Evolutionary conservation across 257 asterid genomes (phyloP).

Genomic region (Nicotiana noctiflora): DNA sequence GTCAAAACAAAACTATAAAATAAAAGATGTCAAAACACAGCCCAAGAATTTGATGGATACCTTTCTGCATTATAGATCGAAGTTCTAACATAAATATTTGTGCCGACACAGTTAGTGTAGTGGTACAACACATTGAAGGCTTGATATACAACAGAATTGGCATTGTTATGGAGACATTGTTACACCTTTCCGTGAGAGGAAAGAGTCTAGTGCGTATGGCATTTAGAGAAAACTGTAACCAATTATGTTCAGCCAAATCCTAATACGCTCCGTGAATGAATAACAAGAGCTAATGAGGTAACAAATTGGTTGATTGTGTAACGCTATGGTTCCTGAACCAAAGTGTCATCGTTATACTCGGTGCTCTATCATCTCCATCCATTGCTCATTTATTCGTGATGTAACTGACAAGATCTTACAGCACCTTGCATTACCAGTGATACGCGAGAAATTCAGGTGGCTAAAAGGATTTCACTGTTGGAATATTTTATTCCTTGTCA

Average conservation of each 20-base stretch:
- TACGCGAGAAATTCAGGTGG: neutral
- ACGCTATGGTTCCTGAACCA: neutral
- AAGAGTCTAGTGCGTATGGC: neutral
- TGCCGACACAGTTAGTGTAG: neutral
- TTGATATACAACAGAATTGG: neutral
- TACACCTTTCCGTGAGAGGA: neutral
- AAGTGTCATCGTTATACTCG: neutral
- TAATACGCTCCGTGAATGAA: neutral
- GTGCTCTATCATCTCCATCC: conserved; percentile 3
- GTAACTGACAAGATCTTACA: neutral
- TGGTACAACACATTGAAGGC: neutral
- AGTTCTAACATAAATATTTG: neutral
- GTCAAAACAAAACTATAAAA: neutral
- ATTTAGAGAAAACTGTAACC: neutral
- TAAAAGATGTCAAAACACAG: too few relatives aligned
- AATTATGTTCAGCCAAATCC: neutral
- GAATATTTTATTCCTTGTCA: conserved; percentile 49
- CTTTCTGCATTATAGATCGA: neutral
- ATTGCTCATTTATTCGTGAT: neutral
- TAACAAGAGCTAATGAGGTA: neutral
- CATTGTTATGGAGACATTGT: neutral
- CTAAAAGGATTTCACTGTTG: neutral
- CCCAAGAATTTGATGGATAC: neutral
- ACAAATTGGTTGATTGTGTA: neutral
- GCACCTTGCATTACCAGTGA: conserved; percentile 4